Evolutionary conservation across 257 asterid genomes (phyloP), one percentile per base, ranked within the genome.

Genomic region (Linderniella brevidens): DNA sequence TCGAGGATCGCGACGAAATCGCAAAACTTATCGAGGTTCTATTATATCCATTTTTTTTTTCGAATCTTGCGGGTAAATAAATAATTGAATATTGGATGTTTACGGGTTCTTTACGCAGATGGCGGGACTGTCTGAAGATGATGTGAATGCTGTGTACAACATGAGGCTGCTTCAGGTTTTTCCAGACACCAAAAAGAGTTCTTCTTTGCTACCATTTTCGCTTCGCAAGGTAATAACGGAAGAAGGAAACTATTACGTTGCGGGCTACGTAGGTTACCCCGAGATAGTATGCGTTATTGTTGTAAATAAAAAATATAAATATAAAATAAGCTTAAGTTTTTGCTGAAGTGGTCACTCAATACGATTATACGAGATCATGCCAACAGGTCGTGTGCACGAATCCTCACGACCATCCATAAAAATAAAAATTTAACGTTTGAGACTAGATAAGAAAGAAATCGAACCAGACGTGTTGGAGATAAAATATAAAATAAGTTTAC

Each of bases 121-220:
- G 71, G 98, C 98, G 58, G 66, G 82, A 53, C 66, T 90, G 62
- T 73, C 94, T 11, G 75, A 60, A 13, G 94, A 84, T 43, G 98
- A 84, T 68, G 59, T 61, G 80, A 81, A 62, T 61, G 98, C 98
- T 11, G 94, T 90, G 61, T 81, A 78, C 62, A 90, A 79, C 69
- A 84, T 90, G 96, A 76, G 95, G 64, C 63, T 81, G 64, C 79
- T 90, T 47, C 94, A 81, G 70, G 74, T 74, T 48, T 64, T 93
- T 51, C 58, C 93, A 36, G 83, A 72, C 1, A 55, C 68, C 70
- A 84, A 81, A 62, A 90, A 84, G 62, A 71, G 67, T 68, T 78
- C 93, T 36, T 72, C 93, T 8, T 78, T 90, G 64, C 69, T 95
- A 52, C 74, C 84, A 66, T 90, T 84, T 64, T 95, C 84, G 36